Evolutionary conservation across 2,329 filamentous ascomycete species (phyloP).

Genomic region (Coleophoma eucalyptorum): DNA sequence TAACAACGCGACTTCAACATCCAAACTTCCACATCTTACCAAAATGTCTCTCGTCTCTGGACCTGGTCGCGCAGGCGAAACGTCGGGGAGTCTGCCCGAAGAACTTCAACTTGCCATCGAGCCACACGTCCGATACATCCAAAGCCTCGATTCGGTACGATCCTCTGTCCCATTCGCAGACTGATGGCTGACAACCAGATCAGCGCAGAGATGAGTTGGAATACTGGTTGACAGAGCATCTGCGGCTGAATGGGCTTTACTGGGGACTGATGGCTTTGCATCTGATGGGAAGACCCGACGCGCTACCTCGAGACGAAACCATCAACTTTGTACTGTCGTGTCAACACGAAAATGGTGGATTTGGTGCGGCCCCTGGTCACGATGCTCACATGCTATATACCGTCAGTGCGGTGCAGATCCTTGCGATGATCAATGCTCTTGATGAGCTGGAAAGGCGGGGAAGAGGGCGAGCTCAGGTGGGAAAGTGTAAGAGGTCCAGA

Average conservation of each 20-base stretch:
- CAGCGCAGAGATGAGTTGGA: constrained; percentile 90
- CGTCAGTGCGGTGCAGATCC: constrained; percentile 89
- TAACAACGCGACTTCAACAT: not conserved
- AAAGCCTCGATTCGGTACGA: constrained; percentile 77
- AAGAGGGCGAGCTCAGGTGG: constrained; percentile 69
- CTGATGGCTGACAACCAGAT: constrained; percentile 27
- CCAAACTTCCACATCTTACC: not conserved
- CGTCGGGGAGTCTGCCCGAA: constrained; percentile 17
- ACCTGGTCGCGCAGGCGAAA: constrained; percentile 20
- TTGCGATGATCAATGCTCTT: constrained; percentile 81
- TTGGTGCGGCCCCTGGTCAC: constrained; percentile 89
- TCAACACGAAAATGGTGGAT: constrained; percentile 82
- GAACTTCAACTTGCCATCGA: constrained; percentile 28
- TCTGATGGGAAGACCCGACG: constrained; percentile 76
- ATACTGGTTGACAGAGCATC: constrained; percentile 96
- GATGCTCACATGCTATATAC: constrained; percentile 97
- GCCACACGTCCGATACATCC: constrained; percentile 85
- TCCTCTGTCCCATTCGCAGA: constrained; percentile 12
- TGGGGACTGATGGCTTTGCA: constrained; percentile 92
- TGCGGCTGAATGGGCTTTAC: constrained; percentile 92
- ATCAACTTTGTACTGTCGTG: constrained; percentile 96
- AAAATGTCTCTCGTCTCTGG: constrained; percentile 28
- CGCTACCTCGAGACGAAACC: constrained; percentile 74
- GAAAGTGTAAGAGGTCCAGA: constrained; percentile 63
- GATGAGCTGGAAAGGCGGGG: constrained; percentile 73